phyloP scores from a whole-genome alignment of 805 yeast species.

The Schizosaccharomyces lindneri region DNA sequence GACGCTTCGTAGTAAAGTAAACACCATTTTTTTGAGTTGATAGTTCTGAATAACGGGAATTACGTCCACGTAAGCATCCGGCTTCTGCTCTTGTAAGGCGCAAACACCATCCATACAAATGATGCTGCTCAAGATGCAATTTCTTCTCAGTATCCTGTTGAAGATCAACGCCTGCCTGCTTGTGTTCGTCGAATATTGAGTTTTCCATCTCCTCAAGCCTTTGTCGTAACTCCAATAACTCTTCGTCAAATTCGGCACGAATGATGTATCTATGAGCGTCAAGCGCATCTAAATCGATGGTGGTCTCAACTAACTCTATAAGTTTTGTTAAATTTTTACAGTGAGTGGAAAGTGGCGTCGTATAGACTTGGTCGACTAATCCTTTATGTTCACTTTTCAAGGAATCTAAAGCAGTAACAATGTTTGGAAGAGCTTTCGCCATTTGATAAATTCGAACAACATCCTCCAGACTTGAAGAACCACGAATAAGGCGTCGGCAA shows the following conservation, averaged over 20 bases:
- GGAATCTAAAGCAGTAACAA: conserved; percentile 26
- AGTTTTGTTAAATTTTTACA: conserved; percentile 34
- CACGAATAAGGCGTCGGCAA: conserved; percentile 35
- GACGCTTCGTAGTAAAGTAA: conserved; percentile 50
- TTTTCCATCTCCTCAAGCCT: conserved; percentile 29
- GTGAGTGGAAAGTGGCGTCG: conserved; percentile 26
- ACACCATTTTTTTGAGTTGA: conserved; percentile 92
- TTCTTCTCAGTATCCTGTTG: conserved; percentile 68
- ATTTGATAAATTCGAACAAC: conserved; percentile 74
- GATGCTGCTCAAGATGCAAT: conserved; percentile 70
- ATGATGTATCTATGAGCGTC: conserved; percentile 66
- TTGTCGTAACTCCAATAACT: conserved; percentile 33
- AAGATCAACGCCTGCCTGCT: conserved; percentile 44
- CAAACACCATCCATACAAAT: conserved; percentile 81
- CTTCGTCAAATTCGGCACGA: conserved; percentile 71
- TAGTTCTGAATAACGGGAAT: conserved; percentile 37
- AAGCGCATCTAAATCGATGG: conserved; percentile 65
- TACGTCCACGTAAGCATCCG: conserved; percentile 32
- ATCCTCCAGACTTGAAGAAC: conserved; percentile 51
- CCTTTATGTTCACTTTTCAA: conserved; percentile 11
- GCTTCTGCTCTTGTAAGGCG: conserved; percentile 74
- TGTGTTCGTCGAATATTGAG: conserved; percentile 35
- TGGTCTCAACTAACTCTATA: conserved; percentile 73
- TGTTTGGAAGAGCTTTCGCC: conserved; percentile 42
- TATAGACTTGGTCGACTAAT: conserved; percentile 26